Evolutionary conservation across 495 filamentous ascomycete genomes (phyloP).

Genomic region (Penicillium ucsense): DNA sequence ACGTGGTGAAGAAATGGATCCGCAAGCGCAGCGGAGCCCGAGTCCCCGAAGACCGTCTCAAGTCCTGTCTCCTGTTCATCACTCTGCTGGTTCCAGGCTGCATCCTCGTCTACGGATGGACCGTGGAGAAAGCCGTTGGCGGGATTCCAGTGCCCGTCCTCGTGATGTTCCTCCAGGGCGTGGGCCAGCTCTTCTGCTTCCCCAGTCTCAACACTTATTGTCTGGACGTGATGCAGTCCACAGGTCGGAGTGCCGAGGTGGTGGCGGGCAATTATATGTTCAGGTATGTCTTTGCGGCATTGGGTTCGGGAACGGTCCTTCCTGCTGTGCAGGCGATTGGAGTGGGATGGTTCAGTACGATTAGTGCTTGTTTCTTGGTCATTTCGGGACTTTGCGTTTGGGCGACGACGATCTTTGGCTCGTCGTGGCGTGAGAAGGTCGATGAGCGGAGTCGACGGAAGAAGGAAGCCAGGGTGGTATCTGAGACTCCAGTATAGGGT

Average conservation of each 20-base stretch:
- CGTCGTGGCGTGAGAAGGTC: constrained; percentile 42
- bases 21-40: constrained; percentile 44
- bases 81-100: constrained; percentile 52
- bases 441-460: constrained; percentile 28
- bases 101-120: constrained; percentile 66
- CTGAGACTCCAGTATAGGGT: neutral
- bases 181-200: constrained; percentile 65
- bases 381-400: constrained; percentile 34
- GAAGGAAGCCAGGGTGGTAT: neutral
- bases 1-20: constrained; percentile 54
- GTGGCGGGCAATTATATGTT: constrained; percentile 66
- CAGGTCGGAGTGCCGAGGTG: constrained; percentile 50
- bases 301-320: constrained; percentile 55
- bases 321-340: constrained; percentile 58
- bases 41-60: constrained; percentile 60
- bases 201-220: constrained; percentile 67
- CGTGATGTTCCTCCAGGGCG: constrained; percentile 61
- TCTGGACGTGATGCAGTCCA: constrained; percentile 60
- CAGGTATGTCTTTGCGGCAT: constrained; percentile 57
- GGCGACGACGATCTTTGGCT: constrained; percentile 43
- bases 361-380: constrained; percentile 47
- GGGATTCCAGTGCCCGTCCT: constrained; percentile 60
- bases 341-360: constrained; percentile 56
- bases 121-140: constrained; percentile 53
- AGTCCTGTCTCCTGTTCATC: constrained; percentile 50